Conservation (phyloP, 306 rosid genomes). For the Arachis stenosperma region DNA sequence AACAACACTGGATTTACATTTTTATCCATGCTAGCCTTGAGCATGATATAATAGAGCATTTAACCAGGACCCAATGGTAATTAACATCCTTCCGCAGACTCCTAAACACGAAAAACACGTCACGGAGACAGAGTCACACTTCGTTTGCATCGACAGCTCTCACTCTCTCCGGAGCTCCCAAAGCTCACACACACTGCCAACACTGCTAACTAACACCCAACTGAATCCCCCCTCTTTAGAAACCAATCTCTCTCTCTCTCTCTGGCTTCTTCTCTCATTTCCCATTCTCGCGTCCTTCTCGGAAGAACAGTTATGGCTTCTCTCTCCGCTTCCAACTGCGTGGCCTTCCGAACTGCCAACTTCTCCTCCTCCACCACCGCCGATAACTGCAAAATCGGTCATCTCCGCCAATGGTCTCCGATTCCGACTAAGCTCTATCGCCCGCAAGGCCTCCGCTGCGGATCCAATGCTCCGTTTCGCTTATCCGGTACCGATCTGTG, state of each 20-base stretch:
- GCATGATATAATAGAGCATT: not conserved
- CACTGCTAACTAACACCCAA: not conserved
- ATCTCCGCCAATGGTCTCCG: constrained; percentile 62
- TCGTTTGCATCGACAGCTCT: constrained; percentile 57
- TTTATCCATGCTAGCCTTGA: not conserved
- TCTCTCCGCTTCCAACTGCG: constrained; percentile 62
- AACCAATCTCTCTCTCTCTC: not conserved
- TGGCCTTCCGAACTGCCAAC: constrained; percentile 48
- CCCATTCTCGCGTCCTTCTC: constrained; percentile 37
- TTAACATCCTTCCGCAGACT: not conserved
- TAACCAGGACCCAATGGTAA: constrained; percentile 1
- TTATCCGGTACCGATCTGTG: constrained; percentile 50
- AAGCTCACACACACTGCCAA: constrained; percentile 31
- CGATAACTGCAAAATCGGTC: constrained; percentile 37
- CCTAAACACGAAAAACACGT: not conserved
- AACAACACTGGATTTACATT: not conserved
- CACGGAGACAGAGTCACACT: constrained; percentile 9
- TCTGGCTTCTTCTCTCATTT: constrained; percentile 37
- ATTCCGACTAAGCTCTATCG: constrained; percentile 41
- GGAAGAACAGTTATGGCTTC: constrained; percentile 63
- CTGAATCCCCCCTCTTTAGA: constrained; percentile 14
- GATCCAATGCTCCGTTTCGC: constrained; percentile 53
- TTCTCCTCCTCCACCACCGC: constrained; percentile 25
- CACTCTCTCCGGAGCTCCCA: constrained; percentile 62
- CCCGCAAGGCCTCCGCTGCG: constrained; percentile 42